Evolutionary conservation across 257 asterid genomes (phyloP).

Genomic region (Lavandula angustifolia): DNA sequence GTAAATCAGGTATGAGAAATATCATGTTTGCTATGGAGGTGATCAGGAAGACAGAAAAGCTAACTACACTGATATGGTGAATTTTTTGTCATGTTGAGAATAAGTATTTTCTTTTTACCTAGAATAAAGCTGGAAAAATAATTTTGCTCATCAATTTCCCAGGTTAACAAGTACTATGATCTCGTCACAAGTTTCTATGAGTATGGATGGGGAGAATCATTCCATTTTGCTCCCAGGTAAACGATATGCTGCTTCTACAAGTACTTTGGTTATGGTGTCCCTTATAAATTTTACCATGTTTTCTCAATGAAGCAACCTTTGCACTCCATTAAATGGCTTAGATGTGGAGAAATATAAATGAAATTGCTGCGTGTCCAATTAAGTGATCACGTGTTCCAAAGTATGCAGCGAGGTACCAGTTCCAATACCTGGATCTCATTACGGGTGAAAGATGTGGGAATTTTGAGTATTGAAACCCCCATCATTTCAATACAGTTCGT

Average conservation of each 20-base stretch:
- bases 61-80: slow-evolving; percentile 93
- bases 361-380: not conserved
- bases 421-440: not conserved
- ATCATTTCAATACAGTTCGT: not conserved
- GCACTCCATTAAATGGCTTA: not conserved
- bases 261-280: not conserved
- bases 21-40: slow-evolving; percentile 92
- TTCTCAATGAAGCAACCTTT: slow-evolving; percentile 7
- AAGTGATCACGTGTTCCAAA: not conserved
- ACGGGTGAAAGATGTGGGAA: not conserved
- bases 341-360: not conserved
- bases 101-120: not conserved
- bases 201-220: slow-evolving; percentile 99
- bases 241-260: not conserved
- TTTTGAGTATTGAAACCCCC: not conserved
- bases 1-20: slow-evolving; percentile 82
- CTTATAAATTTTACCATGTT: slow-evolving; percentile 1
- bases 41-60: slow-evolving; percentile 86
- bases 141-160: slow-evolving; percentile 28
- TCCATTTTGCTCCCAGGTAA: slow-evolving; percentile 97
- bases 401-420: not conserved
- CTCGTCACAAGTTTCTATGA: slow-evolving; percentile 98
- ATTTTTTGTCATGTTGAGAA: slow-evolving; percentile 14
- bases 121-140: not conserved
- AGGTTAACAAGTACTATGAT: slow-evolving; percentile 97